Evolutionary conservation across 1,139 yeast genomes (phyloP), one percentile per base, ranked within the genome.

Genomic region (Candida glucosophila): DNA sequence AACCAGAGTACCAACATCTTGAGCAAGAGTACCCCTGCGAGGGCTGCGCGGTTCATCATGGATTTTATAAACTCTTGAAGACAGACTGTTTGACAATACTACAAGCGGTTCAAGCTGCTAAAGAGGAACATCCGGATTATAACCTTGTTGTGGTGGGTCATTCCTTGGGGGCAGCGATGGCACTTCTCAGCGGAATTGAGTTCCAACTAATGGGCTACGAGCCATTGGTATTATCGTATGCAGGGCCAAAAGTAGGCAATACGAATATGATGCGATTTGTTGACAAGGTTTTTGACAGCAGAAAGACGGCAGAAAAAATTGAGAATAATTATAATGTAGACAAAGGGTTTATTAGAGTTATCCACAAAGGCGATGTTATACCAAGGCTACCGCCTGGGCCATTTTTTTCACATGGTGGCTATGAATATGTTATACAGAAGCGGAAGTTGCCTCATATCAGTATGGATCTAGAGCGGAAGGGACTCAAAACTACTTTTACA

Each of bases 81-180:
- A 60, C 64, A 22, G 55, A 67, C 32, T 54, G 66, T 21, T 51
- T 44, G 7, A 49, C 46, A 10, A 55, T 63, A 28, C 41, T 58
- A 14, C 43, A 43, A 11, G 53, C 55, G 11, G 53, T 62, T 9
- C 49, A 52, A 23, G 38, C 39, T 13, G 31, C 67, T 33, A 44
- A 46, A 31, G 24, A 41, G 2, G 24, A 46, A 12, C 47, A 64
- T 37, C 69, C 74, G 0, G 61, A 60, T 14, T 77, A 73, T 42
- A 47, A 58, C 21, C 35, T 77, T 10, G 59, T 68, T 4, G 58
- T 77, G 3, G 53, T 72, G 2, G 90, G 90, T 0, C 90, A 79
- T 49, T 79, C 90, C 0, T 47, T 79, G 15, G 92, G 90, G 2
- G 90, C 77, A 3, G 83, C 85, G 0, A 49, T 77, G 29, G 77